Percentiles rank a stretch among this genome's conserved stretches.
phyloP scores from a whole-genome alignment of 2,329 filamentous ascomycete species.

The Verticillium klebahnii region DNA sequence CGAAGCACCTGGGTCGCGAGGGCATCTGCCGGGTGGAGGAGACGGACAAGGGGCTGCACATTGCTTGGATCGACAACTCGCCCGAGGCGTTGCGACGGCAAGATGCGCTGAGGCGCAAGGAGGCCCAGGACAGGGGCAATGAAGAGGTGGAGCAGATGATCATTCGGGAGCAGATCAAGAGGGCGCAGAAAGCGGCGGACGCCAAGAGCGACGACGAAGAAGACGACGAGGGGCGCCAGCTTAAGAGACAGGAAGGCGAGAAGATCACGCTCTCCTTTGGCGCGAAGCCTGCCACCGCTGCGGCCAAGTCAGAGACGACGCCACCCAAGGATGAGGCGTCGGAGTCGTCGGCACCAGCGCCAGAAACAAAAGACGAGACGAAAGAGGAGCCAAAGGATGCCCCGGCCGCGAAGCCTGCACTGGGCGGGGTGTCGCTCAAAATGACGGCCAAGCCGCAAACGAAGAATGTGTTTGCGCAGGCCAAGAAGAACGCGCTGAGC shows the following conservation, averaged over 20 bases:
- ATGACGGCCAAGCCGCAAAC: conserved; percentile 59
- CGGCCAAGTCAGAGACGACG: conserved; percentile 11
- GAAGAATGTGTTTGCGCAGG: conserved; percentile 70
- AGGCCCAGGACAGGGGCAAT: conserved; percentile 83
- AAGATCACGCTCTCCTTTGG: conserved; percentile 71
- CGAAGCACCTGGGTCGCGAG: conserved; percentile 79
- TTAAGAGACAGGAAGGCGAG: conserved; percentile 65
- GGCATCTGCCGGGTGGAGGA: conserved; percentile 89
- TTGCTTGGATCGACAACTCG: conserved; percentile 88
- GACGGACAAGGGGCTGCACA: conserved; percentile 70
- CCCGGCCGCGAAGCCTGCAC: conserved; percentile 7
- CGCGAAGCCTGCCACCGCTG: conserved; percentile 25
- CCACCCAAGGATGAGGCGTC: conserved; percentile 13
- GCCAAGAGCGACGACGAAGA: conserved; percentile 35
- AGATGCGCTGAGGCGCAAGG: conserved; percentile 77
- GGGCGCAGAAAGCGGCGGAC: conserved; percentile 61
- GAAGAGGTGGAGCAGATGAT: conserved; percentile 83
- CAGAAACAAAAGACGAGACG: conserved; percentile 3
- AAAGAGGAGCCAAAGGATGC: conserved; percentile 11
- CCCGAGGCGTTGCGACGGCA: conserved; percentile 77
- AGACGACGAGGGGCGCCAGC: conserved; percentile 35
- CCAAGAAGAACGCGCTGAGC: conserved; percentile 64
- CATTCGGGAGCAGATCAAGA: conserved; percentile 77
- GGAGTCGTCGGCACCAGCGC: conserved; percentile 13
- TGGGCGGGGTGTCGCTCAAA: conserved; percentile 56